Base-by-base conservation (phyloP, 306 rosid species). In the Senna tora region DNA sequence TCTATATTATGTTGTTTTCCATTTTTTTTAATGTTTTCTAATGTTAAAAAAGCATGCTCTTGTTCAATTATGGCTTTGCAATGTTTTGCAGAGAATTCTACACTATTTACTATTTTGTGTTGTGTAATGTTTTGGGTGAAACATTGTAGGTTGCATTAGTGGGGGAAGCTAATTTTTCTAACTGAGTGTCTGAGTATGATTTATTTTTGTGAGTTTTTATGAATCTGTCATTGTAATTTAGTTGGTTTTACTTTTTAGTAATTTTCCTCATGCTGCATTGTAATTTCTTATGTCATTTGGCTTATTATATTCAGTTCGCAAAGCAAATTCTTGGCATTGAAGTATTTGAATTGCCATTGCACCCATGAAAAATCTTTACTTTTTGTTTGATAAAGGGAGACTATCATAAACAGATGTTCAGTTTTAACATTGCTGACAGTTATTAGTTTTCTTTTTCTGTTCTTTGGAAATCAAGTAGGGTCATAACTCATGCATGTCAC, bases 251-350 rank as follows among this genome's bases (percentile, higher is more conserved):
- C n/a, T 69, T 28, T 19, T 19, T 67, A 10, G 41, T 34, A 20
- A 16, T 38, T 36, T 61, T 71, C 52, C 32, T 46, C 5, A 49
- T 21, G 68, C 32, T 22, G 55, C 56, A 36, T 79, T 77, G 66
- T 73, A 52, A 64, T 57, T 32, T 21, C 30, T 38, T 47, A 39
- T 41, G 42, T 21, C 43, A 41, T 1, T 75, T 58, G 65, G 68
- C 17, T 57, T 55, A 1, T 60, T 50, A 19, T 7, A 68, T 54
- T 70, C 17, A 30, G 65, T 39, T 78, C 34, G n/a, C 58, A 66
- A 66, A 63, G 76, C 71, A 50, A 87, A 79, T 87, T 80, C n/a
- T 47, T 72, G 72, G 43, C 21, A 36, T 17, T 72, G 67, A 53
- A 61, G 75, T 19, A 21, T 33, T 51, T 73, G 59, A 53, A 79